These are phyloP conservation scores for Pseudonitzschia multistriata DNA, from an alignment of 108 stramenopile genomes.

Conservation along the genomic window DNA sequence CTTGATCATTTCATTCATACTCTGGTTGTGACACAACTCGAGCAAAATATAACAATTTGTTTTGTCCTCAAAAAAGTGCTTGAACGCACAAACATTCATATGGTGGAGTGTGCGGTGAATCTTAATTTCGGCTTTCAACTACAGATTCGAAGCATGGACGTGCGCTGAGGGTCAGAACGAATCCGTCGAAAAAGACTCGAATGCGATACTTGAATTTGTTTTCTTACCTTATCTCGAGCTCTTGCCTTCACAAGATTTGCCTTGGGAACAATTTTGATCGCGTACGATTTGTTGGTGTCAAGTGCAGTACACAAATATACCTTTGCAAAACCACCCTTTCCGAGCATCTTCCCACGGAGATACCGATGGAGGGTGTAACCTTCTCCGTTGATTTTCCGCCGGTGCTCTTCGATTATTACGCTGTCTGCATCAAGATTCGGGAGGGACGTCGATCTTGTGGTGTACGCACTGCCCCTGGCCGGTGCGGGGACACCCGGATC, in stretches of 20 bases:
- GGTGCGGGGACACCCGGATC: not conserved
- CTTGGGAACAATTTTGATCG: constrained; percentile 93
- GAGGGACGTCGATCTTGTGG: constrained; percentile 16
- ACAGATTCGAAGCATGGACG: constrained; percentile 3
- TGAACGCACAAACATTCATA: constrained; percentile 89
- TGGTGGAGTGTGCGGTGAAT: constrained; percentile 96
- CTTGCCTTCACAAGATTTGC: constrained; percentile 86
- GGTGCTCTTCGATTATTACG: constrained; percentile 71
- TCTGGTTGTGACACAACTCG: constrained; percentile 96
- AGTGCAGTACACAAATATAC: constrained; percentile 84
- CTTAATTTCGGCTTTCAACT: constrained; percentile 98
- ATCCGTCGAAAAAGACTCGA: not conserved
- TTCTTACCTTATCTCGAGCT: constrained; percentile 87
- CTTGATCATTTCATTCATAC: constrained; percentile 93
- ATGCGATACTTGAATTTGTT: not conserved
- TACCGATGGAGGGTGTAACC: constrained; percentile 84
- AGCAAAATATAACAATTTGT: constrained; percentile 97
- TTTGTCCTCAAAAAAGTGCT: constrained; percentile 97
- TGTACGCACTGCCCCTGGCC: not conserved
- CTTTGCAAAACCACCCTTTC: constrained; percentile 94
- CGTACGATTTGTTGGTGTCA: constrained; percentile 81
- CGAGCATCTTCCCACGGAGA: constrained; percentile 75
- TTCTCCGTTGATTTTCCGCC: constrained; percentile 71
- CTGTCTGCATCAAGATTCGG: constrained; percentile 25
- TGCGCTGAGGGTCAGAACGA: not conserved